These are phyloP conservation scores for Macrophomina tecta DNA, from an alignment of 2,329 filamentous ascomycete genomes.

Conservation along the genomic window DNA sequence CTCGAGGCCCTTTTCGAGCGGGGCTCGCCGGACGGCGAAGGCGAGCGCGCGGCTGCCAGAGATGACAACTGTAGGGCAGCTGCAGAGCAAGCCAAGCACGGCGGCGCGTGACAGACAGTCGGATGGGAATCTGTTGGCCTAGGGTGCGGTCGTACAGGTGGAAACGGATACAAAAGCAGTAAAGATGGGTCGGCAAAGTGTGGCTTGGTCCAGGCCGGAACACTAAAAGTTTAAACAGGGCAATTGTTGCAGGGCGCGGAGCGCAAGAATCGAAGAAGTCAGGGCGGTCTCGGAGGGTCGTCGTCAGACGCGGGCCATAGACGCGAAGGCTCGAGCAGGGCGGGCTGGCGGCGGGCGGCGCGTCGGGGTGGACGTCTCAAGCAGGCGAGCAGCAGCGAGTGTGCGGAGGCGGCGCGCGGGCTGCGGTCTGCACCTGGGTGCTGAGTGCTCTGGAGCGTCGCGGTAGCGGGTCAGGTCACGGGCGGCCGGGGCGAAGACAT, in stretches of 20 bases:
- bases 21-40: slow-evolving; percentile 1
- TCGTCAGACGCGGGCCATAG: slow-evolving; percentile 4
- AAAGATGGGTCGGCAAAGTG: slow-evolving; percentile 22
- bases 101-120: background rate
- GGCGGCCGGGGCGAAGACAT: slow-evolving; percentile 19
- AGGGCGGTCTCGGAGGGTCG: slow-evolving; percentile 22
- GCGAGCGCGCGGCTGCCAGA: background rate
- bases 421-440: background rate
- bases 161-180: slow-evolving; percentile 22
- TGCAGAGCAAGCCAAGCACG: background rate
- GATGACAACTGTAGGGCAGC: background rate
- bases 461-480: background rate
- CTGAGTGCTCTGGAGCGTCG: background rate
- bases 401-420: background rate
- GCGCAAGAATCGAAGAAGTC: slow-evolving; percentile 46
- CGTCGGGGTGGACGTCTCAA: background rate
- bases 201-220: slow-evolving; percentile 14
- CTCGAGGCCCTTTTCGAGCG: slow-evolving; percentile 11
- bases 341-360: background rate
- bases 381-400: background rate
- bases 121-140: background rate
- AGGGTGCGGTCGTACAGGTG: slow-evolving; percentile 9
- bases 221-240: slow-evolving; percentile 17
- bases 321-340: background rate
- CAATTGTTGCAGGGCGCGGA: slow-evolving; percentile 48